Base-by-base conservation (phyloP, 2,329 filamentous ascomycete genomes). In the Venturia effusa region DNA sequence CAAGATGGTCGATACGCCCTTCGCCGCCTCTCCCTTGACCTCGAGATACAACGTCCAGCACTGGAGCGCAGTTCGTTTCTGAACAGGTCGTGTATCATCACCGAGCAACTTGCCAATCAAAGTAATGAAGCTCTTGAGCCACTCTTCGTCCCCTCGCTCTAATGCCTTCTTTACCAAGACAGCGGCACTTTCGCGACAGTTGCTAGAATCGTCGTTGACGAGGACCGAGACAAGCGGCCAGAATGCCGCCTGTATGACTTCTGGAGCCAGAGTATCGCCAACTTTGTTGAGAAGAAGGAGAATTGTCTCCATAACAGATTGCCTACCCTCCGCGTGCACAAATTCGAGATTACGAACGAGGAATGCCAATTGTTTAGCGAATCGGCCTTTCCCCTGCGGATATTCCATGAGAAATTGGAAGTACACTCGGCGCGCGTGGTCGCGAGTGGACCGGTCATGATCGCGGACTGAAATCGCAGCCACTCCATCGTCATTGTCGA, bases 381-480 rank as follows among this genome's bases (percentile, higher is more conserved):
- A 95, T 17, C 94, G 84, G 67, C 86, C 89, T 75, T 92, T 92
- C 70, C 89, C 91, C 73, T 97, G 94, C 0, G 94, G 93, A 71
- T 97, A 99, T 63, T 97, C 92, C 68, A 92, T 85, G 64, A 99
- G 79, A 77, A 99, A 99, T 68, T 97, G 91, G 74, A 96, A 88
- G 75, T 95, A 99, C 17, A 91, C 88, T 24, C 91, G 91, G 64
- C 94, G 84, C 17, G 93, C 92, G 43, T 96, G 80, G 73, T 97
- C 91, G 62, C 94, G 85, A 2, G 93, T 93, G 67, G 89, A 87
- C 69, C 89, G 88, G 69, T 95, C 92, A 67, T 96, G 90, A 72
- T 97, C 97, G 55, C 89, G 96, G 64, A 99, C 89, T 92, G 97
- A 97, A 73, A 97, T 88, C 3, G 84, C 87, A 59, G 91, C 90